These are phyloP conservation scores for Neonectria sp. DNA, from an alignment of 2,329 filamentous ascomycete species.

Conservation along the genomic window DNA sequence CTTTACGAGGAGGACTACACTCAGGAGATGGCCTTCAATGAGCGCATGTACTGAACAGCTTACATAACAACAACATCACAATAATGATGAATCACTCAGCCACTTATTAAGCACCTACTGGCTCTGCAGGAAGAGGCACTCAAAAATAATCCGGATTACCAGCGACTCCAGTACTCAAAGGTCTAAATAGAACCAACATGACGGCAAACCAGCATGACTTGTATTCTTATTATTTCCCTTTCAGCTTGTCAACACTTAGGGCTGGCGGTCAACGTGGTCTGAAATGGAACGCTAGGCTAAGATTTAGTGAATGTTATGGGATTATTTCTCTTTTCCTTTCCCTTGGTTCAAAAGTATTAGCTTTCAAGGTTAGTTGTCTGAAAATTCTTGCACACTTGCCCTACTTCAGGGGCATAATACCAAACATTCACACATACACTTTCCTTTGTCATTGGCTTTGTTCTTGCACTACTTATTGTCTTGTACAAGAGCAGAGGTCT, in stretches of 20 bases:
- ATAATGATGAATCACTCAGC: constrained; percentile 9
- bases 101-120: not conserved
- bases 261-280: constrained; percentile 35
- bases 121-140: constrained; percentile 16
- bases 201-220: constrained; percentile 42
- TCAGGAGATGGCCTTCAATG: constrained; percentile 58
- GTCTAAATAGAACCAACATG: constrained; percentile 38
- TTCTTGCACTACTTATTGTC: constrained; percentile 10
- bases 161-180: constrained; percentile 25
- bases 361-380: constrained; percentile 43
- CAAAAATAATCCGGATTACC: constrained; percentile 20
- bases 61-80: too few species aligned
- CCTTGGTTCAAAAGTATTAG: constrained; percentile 30
- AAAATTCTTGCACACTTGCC: constrained; percentile 37
- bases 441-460: constrained; percentile 17
- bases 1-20: constrained; percentile 63
- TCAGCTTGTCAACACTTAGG: constrained; percentile 10
- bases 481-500: constrained; percentile 33
- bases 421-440: constrained; percentile 33
- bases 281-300: constrained; percentile 30
- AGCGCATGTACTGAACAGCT: too few species aligned
- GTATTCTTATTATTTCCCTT: constrained; percentile 1
- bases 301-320: constrained; percentile 26
- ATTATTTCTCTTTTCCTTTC: constrained; percentile 13
- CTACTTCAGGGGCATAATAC: constrained; percentile 40